Base-by-base conservation (phyloP, 2,329 filamentous ascomycete species). In the Trichoderma koningii region DNA sequence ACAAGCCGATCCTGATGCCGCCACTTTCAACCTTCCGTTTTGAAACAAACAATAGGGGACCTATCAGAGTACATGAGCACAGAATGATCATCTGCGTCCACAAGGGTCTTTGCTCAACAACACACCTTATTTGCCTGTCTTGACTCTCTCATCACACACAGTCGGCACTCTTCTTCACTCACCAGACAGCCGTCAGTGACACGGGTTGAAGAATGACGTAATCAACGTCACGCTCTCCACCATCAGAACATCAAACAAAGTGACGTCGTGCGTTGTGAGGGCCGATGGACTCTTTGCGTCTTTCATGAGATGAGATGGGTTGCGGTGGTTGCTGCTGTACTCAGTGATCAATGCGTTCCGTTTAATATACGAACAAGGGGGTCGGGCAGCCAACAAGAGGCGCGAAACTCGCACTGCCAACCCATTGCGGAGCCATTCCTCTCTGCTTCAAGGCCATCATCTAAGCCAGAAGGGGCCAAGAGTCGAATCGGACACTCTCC, bases 131-230 rank as follows among this genome's bases (percentile, higher is more conserved):
- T 7, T 14, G 2, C n/a, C 15, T 3, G 14, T 44, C 41, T 44
- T 30, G 28, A 30, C 34, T 14, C 34, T 38, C 34, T 38, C 34
- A 45, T 45, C 42, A 45, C 42, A 45, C 42, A 45, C 15, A 17
- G 9, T 5, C 5, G 2, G 1, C 14, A 17, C 42, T 19, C 14
- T 12, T 59, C 41, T 23, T 44, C 53, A 15, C 21, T 52, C 62
- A 21, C 23, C 30, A 21, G 21, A 23, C 61, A 21, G 14, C 19
- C 41, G 19, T 15, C 47, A 23, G 61, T 65, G 55, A 57, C 47
- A 65, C 63, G 41, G 55, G 47, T 23, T 23, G 3, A 23, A n/a
- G 30, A 26, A 52, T 65, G 63, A 65, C 63, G 63, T 65, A 65
- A 65, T 60, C 63, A 60, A 34, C 28, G 55, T 19, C 42, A 53